Base-by-base conservation (phyloP, 768 basidiomycete genomes). In the Phaeotremella skinneri region DNA sequence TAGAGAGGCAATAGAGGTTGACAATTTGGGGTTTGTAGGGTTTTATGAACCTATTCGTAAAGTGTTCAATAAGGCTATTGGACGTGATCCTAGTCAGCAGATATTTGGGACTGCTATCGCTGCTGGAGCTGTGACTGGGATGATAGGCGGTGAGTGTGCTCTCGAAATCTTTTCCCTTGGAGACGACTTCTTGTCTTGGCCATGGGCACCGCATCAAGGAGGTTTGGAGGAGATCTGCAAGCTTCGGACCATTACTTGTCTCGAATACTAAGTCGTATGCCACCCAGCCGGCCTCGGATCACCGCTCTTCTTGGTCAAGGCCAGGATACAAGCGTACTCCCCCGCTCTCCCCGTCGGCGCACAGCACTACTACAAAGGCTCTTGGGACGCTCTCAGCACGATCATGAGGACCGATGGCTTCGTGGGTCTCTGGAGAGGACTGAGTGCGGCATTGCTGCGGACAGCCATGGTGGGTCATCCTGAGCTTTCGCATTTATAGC, bases 241-340 rank as follows among this genome's bases (percentile, higher is more conserved):
- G n/a, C n/a, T n/a, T n/a, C n/a, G n/a, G n/a, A n/a, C n/a, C n/a
- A n/a, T n/a, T n/a, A n/a, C n/a, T n/a, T n/a, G n/a, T 14, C 7
- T 9, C 21, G 13, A 20, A 45, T 45, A 23, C 43, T 45, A 20
- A 23, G 20, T 16, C 21, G 13, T 17, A 25, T 32, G n/a, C n/a
- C 27, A 14, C 50, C 6, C 23, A 76, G 75, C 75, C 32, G 69
- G 68, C 23, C 64, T 74, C 23, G 75, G 73, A 30, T 76, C 69
- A 11, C 74, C 74, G 2, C 63, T 76, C 4, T 99, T 96, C 79
- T 80, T 99, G 56, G 85, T 99, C 73, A 99, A 99, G 79, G 96
- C 96, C 4, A 85, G 96, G 45, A 97, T 99, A 88, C 96, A 99
- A 82, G 96, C 96, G 27, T 99, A 91, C 79, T 98, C 93, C 0